Base-by-base conservation (phyloP, 1,284 basidiomycete genomes). In the Fomitiporia mediterranea region DNA sequence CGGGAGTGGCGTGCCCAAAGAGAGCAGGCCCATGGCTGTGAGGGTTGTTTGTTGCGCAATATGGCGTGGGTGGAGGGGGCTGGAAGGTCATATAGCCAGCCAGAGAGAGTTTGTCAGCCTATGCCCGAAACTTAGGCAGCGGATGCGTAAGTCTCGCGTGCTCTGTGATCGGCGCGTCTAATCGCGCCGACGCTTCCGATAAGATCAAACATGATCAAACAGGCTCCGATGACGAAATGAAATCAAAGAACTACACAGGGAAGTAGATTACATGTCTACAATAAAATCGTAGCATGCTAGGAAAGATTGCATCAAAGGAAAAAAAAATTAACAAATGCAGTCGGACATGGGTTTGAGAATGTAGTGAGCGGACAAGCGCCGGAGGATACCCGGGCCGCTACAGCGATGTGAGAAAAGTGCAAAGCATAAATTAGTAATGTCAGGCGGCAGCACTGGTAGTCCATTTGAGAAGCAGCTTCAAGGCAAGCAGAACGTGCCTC, bases 1-100 rank as follows among this genome's bases (percentile, higher is more conserved):
- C 51, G 82, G 74, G 60, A 99, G 83, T 25, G 97, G 94, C 3
- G 95, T 99, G 60, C 97, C 97, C 56, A 98, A 86, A 60, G 87
- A 91, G 59, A 99, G 76, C 49, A 99, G 84, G 59, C 97, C 97
- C 97, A 99, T 98, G 54, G 56, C 53, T 42, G 56, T 40, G 15
- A 32, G 17, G 32, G 47, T 23, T 13, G 15, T 27, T n/a, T n/a
- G 50, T 39, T 27, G 34, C 19, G 32, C 52, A 23, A 46, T 23
- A 46, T 46, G 27, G 43, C 27, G 43, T 46, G 25, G 30, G 30
- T 28, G n/a, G 25, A 4, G 25, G 44, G 17, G 44, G 27, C 30
- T 30, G 13, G 25, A 28, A 25, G n/a, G 23, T 15, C 25, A 34
- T 34, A 13, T 6, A 34, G 32, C 13, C 32, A 34, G 32, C 32